Evolutionary conservation across 2,329 filamentous ascomycete genomes (phyloP), one percentile per base, ranked within the genome.

Genomic region (Alternaria gansuensis): DNA sequence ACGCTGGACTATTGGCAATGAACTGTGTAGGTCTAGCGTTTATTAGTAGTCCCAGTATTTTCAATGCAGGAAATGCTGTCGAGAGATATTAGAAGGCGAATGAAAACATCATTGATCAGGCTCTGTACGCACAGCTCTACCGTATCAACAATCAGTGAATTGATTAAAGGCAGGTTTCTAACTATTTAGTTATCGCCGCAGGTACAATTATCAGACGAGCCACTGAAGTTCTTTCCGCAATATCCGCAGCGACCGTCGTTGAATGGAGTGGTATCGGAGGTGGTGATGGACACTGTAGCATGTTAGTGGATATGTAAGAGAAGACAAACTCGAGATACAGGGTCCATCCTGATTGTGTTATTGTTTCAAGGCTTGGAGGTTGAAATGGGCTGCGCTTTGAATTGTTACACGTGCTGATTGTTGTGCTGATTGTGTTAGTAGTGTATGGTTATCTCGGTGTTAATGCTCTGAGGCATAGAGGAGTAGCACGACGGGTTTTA

Each of bases 101-200:
- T 55, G 79, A 79, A 1, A 81, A 80, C 0, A 77, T 85, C 50
- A 88, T 88, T 63, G 43, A 85, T 1, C 78, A 83, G 4, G 84
- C 84, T 0, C 87, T 87, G 0, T 88, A 88, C 68, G 87, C 87
- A 2, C 88, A 90, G 73, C 78, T 89, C 0, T 90, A 89, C 70
- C 87, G 85, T 3, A 77, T 90, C 58, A 88, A 86, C 65, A 86
- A 84, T 83, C 59, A 75, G 79, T 0, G 88, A 88, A 0, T 74
- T 89, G 51, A 84, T 86, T 0, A 52, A 88, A 5, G 88, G 88
- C 0, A 88, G 88, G 0, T 69, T 88, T 13, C 71, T 86, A 49
- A 83, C 82, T 7, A 87, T 6, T 14, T 34, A 34, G 33, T 34
- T 34, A 11, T 34, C 11, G 13, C 33, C 33, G 33, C 33, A 34